Base-by-base conservation (phyloP, 176 grass and related monocot species). In the Typha latifolia region DNA sequence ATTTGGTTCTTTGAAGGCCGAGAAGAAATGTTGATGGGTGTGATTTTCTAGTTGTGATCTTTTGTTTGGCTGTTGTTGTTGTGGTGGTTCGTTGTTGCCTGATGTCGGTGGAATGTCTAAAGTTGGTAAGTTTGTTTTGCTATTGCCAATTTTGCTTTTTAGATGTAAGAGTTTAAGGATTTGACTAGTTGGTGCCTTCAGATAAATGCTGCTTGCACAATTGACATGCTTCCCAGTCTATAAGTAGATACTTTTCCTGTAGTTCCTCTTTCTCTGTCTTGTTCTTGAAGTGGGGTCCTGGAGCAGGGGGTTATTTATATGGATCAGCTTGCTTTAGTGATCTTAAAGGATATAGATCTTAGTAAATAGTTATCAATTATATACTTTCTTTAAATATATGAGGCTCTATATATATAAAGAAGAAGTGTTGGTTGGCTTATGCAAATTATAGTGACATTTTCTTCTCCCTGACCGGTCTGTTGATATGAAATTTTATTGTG, bases 81-180 rank as follows among this genome's bases (percentile, higher is more conserved):
- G 53, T 59, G n/a, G 53, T 22, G 8, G 14, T 22, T 59, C 3
- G 20, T 59, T 16, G 16, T 16, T 59, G 18, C 11, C 20, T 59
- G 8, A 59, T 59, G 53, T 59, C 16, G 53, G 15, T 57, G n/a
- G 53, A 57, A 20, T 18, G 15, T 21, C 20, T 59, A 21, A 21
- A 59, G 53, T 59, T 19, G 53, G 53, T 21, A 59, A 19, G 53
- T 6, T 59, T 59, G 53, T 59, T 56, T 56, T 56, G 51, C 51
- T 56, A 19, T 56, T 56, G 14, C 14, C 18, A 19, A 43, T 19
- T 56, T 15, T 15, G 1, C 18, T 56, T 56, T 8, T 19, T 59
- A 59, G 53, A 59, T 59, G n/a, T 9, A 19, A 3, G 53, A 14
- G 53, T 2, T 21, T 59, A 59, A 21, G 53, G 16, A n/a, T 18